Percentiles rank a stretch among this genome's conserved stretches.
Conservation (phyloP, 352 stramenopile genomes). For the Albugo laibachii region DNA sequence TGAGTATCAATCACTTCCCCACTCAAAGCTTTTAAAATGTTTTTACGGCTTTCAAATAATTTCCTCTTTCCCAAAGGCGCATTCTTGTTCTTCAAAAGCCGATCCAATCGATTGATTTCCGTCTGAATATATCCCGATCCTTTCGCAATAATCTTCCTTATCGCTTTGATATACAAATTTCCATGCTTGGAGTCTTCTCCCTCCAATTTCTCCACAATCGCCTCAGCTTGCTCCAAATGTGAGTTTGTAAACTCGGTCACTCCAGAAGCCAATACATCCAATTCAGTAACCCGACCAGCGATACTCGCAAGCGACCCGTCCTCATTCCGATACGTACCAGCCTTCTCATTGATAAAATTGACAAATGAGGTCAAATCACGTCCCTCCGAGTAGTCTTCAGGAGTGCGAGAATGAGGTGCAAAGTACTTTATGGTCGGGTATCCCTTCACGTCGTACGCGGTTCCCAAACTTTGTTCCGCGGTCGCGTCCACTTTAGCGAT, state of each 20-base stretch:
- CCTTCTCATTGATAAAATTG: slow-evolving; percentile 82
- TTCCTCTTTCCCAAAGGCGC: slow-evolving; percentile 76
- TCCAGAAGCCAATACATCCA: slow-evolving; percentile 61
- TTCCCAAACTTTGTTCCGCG: slow-evolving; percentile 19
- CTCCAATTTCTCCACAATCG: slow-evolving; percentile 40
- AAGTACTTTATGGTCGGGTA: slow-evolving; percentile 90
- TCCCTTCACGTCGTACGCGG: slow-evolving; percentile 71
- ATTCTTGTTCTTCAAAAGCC: slow-evolving; percentile 61
- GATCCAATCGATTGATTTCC: slow-evolving; percentile 69
- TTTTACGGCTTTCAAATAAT: slow-evolving; percentile 77
- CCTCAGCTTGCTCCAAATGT: slow-evolving; percentile 54
- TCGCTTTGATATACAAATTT: slow-evolving; percentile 75
- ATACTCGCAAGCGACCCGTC: slow-evolving; percentile 47
- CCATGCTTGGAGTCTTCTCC: slow-evolving; percentile 34
- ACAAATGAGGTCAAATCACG: slow-evolving; percentile 76
- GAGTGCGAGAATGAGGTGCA: slow-evolving; percentile 42
- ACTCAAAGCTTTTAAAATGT: slow-evolving; percentile 63
- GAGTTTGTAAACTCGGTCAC: slow-evolving; percentile 26
- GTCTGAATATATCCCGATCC: slow-evolving; percentile 59
- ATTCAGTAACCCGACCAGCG: slow-evolving; percentile 59
- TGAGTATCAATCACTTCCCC: no score
- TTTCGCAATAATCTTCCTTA: slow-evolving; percentile 82
- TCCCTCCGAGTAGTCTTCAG: slow-evolving; percentile 69
- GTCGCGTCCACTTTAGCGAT: slow-evolving; percentile 72
- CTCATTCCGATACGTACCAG: slow-evolving; percentile 59